Conservation (phyloP, 352 stramenopile genomes). For the Pythium scleroteichum region DNA sequence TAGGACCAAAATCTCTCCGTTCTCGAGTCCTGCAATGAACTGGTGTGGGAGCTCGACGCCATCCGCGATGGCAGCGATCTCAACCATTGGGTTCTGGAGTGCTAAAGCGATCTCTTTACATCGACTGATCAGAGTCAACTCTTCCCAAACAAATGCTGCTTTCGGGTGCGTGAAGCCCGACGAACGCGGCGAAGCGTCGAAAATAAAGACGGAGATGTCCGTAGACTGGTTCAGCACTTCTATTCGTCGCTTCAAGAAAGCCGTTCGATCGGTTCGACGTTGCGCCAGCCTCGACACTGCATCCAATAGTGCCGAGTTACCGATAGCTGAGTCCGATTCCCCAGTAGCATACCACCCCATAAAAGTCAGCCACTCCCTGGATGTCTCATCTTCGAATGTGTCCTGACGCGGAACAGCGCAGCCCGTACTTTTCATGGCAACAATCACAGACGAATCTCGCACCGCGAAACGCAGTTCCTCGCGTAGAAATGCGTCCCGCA, state of each 20-base stretch:
- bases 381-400: conserved; percentile 28
- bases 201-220: conserved; percentile 38
- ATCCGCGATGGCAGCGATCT: conserved; percentile 56
- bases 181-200: conserved; percentile 30
- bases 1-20: conserved; percentile 48
- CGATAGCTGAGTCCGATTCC: background rate
- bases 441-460: conserved; percentile 38
- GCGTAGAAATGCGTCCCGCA: conserved; percentile 53
- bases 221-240: background rate
- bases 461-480: conserved; percentile 64
- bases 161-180: background rate
- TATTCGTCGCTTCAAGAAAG: conserved; percentile 21
- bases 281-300: background rate
- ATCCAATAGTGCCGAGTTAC: background rate
- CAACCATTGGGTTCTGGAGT: conserved; percentile 53
- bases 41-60: conserved; percentile 63
- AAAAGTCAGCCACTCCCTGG: conserved; percentile 47
- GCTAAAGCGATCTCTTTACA: conserved; percentile 55
- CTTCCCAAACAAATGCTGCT: conserved; percentile 31
- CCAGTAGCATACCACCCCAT: conserved; percentile 54
- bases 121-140: conserved; percentile 36
- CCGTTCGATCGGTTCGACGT: conserved; percentile 12
- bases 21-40: conserved; percentile 35
- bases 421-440: conserved; percentile 38
- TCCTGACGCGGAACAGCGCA: conserved; percentile 28